Evolutionary conservation across 78 protist genomes (phyloP).

Genomic region (Trichosphaerium sp.): DNA sequence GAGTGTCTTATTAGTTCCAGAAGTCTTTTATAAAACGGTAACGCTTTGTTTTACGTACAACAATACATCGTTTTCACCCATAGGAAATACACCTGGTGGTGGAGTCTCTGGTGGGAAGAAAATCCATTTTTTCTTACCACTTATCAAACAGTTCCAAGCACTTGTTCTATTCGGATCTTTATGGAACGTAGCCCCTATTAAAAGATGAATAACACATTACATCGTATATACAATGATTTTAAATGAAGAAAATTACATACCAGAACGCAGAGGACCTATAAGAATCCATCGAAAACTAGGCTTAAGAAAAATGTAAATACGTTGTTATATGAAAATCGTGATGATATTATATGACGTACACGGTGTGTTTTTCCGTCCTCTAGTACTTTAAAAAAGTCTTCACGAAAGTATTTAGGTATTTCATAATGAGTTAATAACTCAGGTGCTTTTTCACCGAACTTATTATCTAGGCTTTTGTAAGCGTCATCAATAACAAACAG

Average conservation of each 20-base stretch:
- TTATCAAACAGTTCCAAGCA: constrained; percentile 59
- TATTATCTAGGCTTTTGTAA: no score
- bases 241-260: no score
- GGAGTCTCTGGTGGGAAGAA: constrained; percentile 52
- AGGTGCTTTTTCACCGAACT: constrained; percentile 43
- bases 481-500: no score
- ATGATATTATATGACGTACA: no score
- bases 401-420: neutral
- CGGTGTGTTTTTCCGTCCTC: constrained; percentile 8
- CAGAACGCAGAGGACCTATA: constrained; percentile 48
- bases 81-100: constrained; percentile 56
- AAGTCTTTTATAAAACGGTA: no score
- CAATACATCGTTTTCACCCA: no score
- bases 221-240: no score
- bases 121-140: constrained; percentile 58
- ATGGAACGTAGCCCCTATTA: constrained; percentile 63
- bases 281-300: constrained; percentile 65
- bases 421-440: constrained; percentile 21
- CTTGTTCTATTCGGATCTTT: constrained; percentile 57
- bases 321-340: no score
- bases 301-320: no score
- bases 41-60: no score
- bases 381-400: constrained; percentile 35
- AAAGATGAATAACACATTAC: no score
- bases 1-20: no score